Evolutionary conservation across 1,284 basidiomycete genomes (phyloP), one percentile per base, ranked within the genome.

Genomic region (Ganoderma leucocontextum): DNA sequence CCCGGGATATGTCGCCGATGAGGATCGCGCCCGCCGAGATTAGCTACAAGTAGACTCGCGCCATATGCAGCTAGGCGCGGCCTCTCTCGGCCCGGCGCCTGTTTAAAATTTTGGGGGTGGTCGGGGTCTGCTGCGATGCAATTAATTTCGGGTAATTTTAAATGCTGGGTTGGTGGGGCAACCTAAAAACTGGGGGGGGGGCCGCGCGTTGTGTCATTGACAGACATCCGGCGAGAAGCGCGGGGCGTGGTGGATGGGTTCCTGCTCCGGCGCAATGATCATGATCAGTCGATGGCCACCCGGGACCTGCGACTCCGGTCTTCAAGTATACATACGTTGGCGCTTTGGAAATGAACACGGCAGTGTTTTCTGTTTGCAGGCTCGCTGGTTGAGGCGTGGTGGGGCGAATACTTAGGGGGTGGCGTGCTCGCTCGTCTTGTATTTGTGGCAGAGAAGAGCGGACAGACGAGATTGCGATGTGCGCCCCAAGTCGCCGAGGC

Each of bases 141-240:
- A 58, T 60, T 60, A 60, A 60, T 41, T 60, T 41, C 58, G 58
- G 58, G 39, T 29, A 60, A 60, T 22, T 36, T 38, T 41, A 17
- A 33, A 47, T 53, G 10, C 6, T 53, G 52, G 52, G 52, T 8
- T 15, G 52, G 55, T 38, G 35, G 55, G 55, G 35, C 39, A 61
- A 55, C 52, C 67, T 65, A 53, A 60, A 60, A 65, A 62, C 61
- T 39, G 22, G 62, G 19, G 62, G n/a, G n/a, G n/a, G 64, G 47
- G 60, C 52, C 68, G 64, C 70, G 70, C 67, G 70, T 66, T 60
- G 65, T 60, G 68, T 67, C 52, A 35, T 55, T 35, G 29, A 33
- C 70, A 65, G 29, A 33, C 70, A 65, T 62, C 70, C 67, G 65
- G 70, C 41, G 42, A 72, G 67, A 72, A 69, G 70, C 70, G 67